Evolutionary conservation across 2,329 filamentous ascomycete species (phyloP).

Genomic region (Calonectria ilicicola): DNA sequence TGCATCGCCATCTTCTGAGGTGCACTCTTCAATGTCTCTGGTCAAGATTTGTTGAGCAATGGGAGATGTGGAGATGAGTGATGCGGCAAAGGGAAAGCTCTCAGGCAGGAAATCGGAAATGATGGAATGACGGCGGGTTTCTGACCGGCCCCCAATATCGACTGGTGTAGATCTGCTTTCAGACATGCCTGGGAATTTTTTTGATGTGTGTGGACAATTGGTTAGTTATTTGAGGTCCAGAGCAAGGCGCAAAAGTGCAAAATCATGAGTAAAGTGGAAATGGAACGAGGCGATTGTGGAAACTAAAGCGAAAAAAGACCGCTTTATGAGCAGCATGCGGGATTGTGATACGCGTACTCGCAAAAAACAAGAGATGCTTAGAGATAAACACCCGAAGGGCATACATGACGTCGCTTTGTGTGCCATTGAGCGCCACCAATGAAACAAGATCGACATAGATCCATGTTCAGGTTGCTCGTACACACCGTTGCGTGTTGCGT

Average conservation of each 20-base stretch:
- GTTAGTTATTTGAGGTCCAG: background rate
- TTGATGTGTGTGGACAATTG: background rate
- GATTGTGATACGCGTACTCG: background rate
- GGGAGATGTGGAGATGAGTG: slow-evolving; percentile 26
- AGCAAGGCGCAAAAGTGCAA: background rate
- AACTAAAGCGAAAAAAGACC: background rate
- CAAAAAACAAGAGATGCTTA: background rate
- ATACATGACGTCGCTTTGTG: background rate
- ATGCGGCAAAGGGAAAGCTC: slow-evolving; percentile 22
- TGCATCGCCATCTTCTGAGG: slow-evolving; percentile 30
- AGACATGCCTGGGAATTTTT: background rate
- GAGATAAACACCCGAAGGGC: background rate
- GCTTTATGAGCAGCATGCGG: background rate
- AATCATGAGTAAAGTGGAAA: background rate
- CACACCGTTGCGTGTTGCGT: background rate
- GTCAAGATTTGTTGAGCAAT: slow-evolving; percentile 34
- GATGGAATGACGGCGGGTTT: slow-evolving; percentile 33
- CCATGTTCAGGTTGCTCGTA: background rate
- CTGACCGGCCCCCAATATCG: background rate
- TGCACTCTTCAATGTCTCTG: slow-evolving; percentile 38
- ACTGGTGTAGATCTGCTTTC: slow-evolving; percentile 13
- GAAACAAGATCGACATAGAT: background rate
- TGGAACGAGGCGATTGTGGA: background rate
- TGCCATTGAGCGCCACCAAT: background rate
- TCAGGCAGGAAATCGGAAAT: slow-evolving; percentile 37